Conservation (phyloP, 108 stramenopile species). For the Nitzschia sp. region DNA sequence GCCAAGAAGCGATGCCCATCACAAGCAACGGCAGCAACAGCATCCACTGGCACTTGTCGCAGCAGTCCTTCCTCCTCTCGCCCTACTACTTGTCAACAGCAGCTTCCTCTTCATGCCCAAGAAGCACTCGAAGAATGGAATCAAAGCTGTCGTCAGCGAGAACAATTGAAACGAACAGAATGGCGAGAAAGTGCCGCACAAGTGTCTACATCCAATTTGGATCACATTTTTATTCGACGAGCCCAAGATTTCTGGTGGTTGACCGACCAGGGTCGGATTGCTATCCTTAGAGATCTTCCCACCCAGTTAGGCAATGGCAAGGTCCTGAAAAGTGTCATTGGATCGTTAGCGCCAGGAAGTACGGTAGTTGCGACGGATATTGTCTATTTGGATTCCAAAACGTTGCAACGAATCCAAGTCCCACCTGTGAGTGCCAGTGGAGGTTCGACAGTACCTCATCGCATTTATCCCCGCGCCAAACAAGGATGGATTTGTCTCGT, state of each 20-base stretch:
- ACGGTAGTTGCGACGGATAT: constrained; percentile 49
- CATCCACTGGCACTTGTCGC: background rate
- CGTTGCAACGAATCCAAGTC: constrained; percentile 22
- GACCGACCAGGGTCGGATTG: constrained; percentile 30
- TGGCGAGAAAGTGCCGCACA: constrained; percentile 22
- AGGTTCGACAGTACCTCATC: background rate
- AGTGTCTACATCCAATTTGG: background rate
- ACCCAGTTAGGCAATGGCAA: constrained; percentile 16
- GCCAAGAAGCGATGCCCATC: too few relatives aligned
- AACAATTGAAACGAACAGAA: constrained; percentile 25
- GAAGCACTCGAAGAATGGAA: constrained; percentile 26
- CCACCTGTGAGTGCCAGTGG: background rate
- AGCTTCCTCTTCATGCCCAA: constrained; percentile 5
- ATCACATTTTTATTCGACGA: constrained; percentile 1
- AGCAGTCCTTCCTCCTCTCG: constrained; percentile 1
- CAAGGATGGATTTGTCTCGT: constrained; percentile 39
- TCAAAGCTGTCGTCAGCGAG: constrained; percentile 18
- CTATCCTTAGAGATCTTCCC: constrained; percentile 44
- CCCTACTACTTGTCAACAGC: background rate
- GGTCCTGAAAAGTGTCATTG: constrained; percentile 17
- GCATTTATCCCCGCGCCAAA: constrained; percentile 11
- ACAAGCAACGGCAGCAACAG: constrained; percentile 14
- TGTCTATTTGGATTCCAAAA: constrained; percentile 40
- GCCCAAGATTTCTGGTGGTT: background rate
- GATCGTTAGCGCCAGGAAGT: constrained; percentile 55